Base-by-base conservation (phyloP, 129 eudicot genomes). In the Tanacetum coccineum region DNA sequence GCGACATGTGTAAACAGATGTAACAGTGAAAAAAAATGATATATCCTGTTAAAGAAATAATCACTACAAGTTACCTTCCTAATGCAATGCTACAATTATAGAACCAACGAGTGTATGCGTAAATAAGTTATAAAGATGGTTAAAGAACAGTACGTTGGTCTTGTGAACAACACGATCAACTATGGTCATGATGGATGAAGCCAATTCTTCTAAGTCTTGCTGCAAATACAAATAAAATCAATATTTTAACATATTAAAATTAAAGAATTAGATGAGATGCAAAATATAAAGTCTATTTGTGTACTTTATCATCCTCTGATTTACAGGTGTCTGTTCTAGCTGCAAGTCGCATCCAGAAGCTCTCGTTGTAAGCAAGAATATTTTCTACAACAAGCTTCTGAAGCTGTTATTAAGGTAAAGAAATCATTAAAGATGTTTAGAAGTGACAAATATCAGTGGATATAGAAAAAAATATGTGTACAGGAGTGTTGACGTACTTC, bases 311-410 rank as follows among this genome's bases (percentile, higher is more conserved):
- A 75, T 93, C 96, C 13, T 84, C 95, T 42, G 99, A 93, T 75
- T 79, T 88, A 87, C 98, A 93, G 52, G 96, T 89, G 65, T 93
- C 98, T 62, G 89, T 72, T 79, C 96, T 84, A 81, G 99, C 95
- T 59, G 99, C 99, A 80, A 93, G 92, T 44, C 96, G 87, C 47
- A 93, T 81, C 99, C 96, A 89, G 76, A 93, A 93, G 42, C 86
- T 81, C 73, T 89, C 96, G 39, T 89, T 84, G 75, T 82, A 93
- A 82, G 96, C 95, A 70, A 89, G 96, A 73, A 93, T 76, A 66
- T 89, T 93, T 78, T 93, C 98, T 45, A 83, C 86, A 63, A 93
- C 98, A 69, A 88, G 95, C 79, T 82, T 76, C 67, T 81, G 86
- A 67, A 93, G 91, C 98, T 92, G 86, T 67, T 58, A 62, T 48